Evolutionary conservation across 116 monocot genomes (phyloP).

Genomic region (Cymodocea nodosa): DNA sequence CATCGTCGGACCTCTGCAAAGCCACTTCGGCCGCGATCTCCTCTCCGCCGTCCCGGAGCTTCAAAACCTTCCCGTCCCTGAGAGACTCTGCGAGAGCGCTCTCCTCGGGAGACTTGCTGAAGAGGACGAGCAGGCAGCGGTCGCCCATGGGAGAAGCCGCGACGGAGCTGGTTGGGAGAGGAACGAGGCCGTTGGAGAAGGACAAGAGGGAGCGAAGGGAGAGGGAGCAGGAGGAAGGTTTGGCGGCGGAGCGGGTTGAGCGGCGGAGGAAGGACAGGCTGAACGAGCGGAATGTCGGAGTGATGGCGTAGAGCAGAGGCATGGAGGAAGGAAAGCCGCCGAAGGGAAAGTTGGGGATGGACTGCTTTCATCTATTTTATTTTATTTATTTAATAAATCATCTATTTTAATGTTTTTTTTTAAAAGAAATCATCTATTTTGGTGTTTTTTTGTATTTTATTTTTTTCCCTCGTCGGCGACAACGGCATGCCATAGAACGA

Average conservation of each 20-base stretch:
- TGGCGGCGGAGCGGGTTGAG: not conserved
- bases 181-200: not conserved
- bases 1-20: constrained; percentile 7
- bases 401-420: no score
- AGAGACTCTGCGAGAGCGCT: constrained; percentile 24
- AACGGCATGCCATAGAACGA: no score
- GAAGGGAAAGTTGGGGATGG: no score
- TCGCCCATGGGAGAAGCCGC: constrained; percentile 2
- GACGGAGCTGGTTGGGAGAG: not conserved
- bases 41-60: constrained; percentile 19
- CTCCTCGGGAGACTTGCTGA: constrained; percentile 39
- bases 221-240: not conserved
- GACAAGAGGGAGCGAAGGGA: not conserved
- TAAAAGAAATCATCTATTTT: no score
- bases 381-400: no score
- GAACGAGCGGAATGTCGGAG: not conserved
- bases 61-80: constrained; percentile 21
- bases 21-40: constrained; percentile 20
- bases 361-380: no score
- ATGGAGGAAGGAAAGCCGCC: no score
- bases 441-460: no score
- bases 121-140: constrained; percentile 29
- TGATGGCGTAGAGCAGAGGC: not conserved
- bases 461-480: no score
- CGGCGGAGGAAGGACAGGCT: not conserved